These are phyloP conservation scores for Candida ponderosae DNA, from an alignment of 805 yeast species.

Conservation along the genomic window DNA sequence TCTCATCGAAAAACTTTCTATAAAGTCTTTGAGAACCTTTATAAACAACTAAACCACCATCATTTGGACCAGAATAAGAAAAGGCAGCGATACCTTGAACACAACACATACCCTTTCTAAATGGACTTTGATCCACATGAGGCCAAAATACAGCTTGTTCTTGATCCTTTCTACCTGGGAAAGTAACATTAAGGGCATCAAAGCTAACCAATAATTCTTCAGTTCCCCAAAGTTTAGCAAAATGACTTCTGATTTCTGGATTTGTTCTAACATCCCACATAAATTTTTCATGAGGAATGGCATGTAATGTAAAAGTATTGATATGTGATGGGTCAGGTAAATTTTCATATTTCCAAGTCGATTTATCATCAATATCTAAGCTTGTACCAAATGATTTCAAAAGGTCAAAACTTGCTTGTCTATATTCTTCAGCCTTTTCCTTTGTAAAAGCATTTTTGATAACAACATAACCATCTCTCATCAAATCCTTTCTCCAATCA, in stretches of 20 bases:
- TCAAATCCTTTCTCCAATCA: constrained; percentile 25
- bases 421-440: constrained; percentile 18
- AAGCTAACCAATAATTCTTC: constrained; percentile 25
- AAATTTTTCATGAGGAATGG: constrained; percentile 23
- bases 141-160: constrained; percentile 19
- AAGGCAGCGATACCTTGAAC: constrained; percentile 26
- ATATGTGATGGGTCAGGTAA: constrained; percentile 18
- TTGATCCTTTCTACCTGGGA: constrained; percentile 18
- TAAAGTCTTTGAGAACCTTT: constrained; percentile 16
- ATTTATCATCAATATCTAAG: constrained; percentile 17
- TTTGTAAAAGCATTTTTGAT: constrained; percentile 20
- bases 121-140: constrained; percentile 27
- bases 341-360: constrained; percentile 22
- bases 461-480: constrained; percentile 23
- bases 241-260: constrained; percentile 19
- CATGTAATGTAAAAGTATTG: constrained; percentile 13
- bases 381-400: constrained; percentile 13
- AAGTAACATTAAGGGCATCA: constrained; percentile 23
- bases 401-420: constrained; percentile 17
- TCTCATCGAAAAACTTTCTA: constrained; percentile 19
- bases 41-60: constrained; percentile 25
- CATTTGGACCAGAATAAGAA: constrained; percentile 19
- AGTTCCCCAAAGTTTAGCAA: constrained; percentile 24
- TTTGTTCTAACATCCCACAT: constrained; percentile 27
- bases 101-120: constrained; percentile 21